Conservation (phyloP, 2,329 filamentous ascomycete species). For the Penicillium hordei region DNA sequence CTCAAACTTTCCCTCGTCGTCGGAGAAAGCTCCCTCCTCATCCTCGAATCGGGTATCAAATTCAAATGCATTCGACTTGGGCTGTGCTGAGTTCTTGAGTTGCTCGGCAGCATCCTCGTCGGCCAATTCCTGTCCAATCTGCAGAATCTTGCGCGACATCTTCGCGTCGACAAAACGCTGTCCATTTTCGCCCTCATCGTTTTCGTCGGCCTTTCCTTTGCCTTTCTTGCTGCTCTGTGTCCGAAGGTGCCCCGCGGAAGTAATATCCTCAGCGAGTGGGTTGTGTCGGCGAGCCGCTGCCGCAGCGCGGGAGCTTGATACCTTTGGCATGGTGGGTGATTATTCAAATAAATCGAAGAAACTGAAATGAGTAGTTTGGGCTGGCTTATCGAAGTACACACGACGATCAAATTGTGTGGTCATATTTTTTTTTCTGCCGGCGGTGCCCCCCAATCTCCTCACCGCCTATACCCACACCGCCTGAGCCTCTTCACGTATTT, state of each 20-base stretch:
- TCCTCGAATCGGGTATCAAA: constrained; percentile 74
- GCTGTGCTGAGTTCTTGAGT: constrained; percentile 40
- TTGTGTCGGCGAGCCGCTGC: constrained; percentile 71
- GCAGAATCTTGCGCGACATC: constrained; percentile 82
- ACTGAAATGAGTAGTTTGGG: not conserved
- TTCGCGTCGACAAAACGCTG: constrained; percentile 81
- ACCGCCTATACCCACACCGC: constrained; percentile 2
- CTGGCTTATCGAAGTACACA: constrained; percentile 13
- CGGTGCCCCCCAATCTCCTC: constrained; percentile 19
- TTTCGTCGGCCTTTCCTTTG: constrained; percentile 57
- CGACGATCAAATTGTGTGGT: constrained; percentile 38
- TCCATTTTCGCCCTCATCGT: constrained; percentile 59
- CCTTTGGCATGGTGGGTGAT: constrained; percentile 70
- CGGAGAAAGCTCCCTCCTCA: constrained; percentile 50
- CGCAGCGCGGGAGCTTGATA: constrained; percentile 58
- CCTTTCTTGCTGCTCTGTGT: constrained; percentile 70
- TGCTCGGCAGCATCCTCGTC: constrained; percentile 70
- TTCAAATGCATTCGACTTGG: constrained; percentile 67
- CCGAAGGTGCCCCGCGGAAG: constrained; percentile 68
- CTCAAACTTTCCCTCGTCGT: constrained; percentile 55
- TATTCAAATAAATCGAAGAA: constrained; percentile 1
- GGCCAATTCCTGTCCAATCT: constrained; percentile 82
- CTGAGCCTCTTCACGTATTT: not conserved
- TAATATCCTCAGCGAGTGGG: constrained; percentile 84
- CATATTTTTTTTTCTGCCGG: constrained; percentile 39